phyloP scores from a whole-genome alignment of 1,284 basidiomycete species.

The Coniferiporia sulphurascens region DNA sequence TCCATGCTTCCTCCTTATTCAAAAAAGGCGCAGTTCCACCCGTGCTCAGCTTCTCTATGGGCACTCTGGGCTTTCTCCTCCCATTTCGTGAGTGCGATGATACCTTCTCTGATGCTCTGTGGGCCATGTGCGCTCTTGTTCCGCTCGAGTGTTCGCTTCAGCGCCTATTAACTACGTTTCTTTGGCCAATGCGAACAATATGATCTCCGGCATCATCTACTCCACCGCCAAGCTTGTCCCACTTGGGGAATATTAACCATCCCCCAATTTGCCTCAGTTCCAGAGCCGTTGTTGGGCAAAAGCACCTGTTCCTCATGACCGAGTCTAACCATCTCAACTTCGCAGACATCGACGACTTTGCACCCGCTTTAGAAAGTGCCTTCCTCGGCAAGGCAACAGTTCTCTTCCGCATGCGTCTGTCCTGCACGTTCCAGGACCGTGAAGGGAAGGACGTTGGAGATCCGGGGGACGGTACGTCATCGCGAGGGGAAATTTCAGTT shows the following conservation, averaged over 20 bases:
- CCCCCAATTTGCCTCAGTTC: too few relatives aligned
- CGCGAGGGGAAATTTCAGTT: conserved; percentile 6
- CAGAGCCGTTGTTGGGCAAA: too few relatives aligned
- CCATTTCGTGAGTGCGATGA: conserved; percentile 75
- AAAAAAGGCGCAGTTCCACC: conserved; percentile 87
- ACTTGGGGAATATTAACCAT: too few relatives aligned
- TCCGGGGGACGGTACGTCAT: conserved; percentile 42
- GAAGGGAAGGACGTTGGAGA: conserved; percentile 52
- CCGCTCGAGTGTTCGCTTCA: too few relatives aligned
- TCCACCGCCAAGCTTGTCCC: too few relatives aligned
- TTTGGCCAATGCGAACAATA: background rate
- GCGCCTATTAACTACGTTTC: background rate
- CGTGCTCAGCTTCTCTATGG: conserved; percentile 94
- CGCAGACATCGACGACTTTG: conserved; percentile 77
- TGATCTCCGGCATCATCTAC: background rate
- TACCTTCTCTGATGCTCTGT: background rate
- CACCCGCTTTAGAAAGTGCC: conserved; percentile 72
- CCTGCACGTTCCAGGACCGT: conserved; percentile 70
- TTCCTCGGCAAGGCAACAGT: conserved; percentile 73
- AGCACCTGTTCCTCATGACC: conserved; percentile 4
- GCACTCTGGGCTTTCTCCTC: conserved; percentile 89
- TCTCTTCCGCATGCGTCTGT: conserved; percentile 83
- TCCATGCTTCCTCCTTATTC: conserved; percentile 92
- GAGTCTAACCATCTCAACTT: conserved; percentile 8
- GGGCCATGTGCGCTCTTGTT: too few relatives aligned